phyloP scores from a whole-genome alignment of 345 rosid genomes.

The Syzygium jambos region DNA sequence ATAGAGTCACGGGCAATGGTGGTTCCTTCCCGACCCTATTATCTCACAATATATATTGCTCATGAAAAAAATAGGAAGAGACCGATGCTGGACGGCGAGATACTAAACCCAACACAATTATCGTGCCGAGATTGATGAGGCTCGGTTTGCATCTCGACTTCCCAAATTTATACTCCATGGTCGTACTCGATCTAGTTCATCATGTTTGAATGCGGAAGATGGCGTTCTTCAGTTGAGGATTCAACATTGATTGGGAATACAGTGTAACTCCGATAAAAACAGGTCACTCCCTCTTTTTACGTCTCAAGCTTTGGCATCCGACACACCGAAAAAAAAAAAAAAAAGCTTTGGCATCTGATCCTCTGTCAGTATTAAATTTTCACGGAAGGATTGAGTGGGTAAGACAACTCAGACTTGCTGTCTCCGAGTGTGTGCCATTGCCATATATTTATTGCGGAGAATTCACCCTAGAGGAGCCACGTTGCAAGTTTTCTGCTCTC shows the following conservation, averaged over 20 bases:
- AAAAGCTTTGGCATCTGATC: neutral
- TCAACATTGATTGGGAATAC: neutral
- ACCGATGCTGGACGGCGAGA: neutral
- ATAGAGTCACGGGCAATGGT: neutral
- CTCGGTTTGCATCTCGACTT: neutral
- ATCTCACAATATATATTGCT: neutral
- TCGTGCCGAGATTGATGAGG: neutral
- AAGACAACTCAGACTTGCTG: neutral
- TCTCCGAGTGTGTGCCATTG: neutral
- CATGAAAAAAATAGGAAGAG: neutral
- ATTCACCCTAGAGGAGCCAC: neutral
- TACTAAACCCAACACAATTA: neutral
- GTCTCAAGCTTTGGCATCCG: neutral
- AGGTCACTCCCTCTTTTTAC: rapidly evolving
- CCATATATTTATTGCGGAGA: neutral
- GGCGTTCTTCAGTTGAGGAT: neutral
- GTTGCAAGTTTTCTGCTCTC: neutral
- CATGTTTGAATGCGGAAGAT: neutral
- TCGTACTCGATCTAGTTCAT: neutral
- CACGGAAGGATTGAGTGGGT: neutral
- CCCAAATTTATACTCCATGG: neutral
- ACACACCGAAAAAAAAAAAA: no score
- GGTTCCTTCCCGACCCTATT: neutral
- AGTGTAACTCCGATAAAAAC: neutral
- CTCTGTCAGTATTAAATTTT: neutral